Evolutionary conservation across 2,329 filamentous ascomycete species (phyloP), one percentile per base, ranked within the genome.

Genomic region (Delphinella strobiligena): DNA sequence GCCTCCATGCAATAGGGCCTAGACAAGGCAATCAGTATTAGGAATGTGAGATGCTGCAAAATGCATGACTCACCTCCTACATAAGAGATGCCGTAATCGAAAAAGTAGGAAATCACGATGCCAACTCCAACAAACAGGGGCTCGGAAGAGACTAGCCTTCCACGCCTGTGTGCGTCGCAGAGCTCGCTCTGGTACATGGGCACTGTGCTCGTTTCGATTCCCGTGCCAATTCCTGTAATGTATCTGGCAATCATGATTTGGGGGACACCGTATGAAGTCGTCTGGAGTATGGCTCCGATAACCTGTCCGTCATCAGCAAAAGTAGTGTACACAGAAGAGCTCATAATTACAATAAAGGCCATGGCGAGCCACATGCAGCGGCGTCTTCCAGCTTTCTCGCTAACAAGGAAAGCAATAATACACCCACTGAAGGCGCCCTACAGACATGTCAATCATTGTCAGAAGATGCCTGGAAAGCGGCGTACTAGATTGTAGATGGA

Each of bases 231-330:
- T 4, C 68, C 68, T 1, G 68, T 63, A 8, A 72, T 56, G 19
- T 69, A 60, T 10, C 68, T 56, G 2, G 63, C 68, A 5, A 68
- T 55, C 27, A 68, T 61, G 42, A 69, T 57, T 39, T 67, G 65
- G 1, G 63, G 47, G 4, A 62, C 58, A n/a, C 53, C 56, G 45
- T 59, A 67, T 1, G 64, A 61, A 0, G 63, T 56, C 2, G 63
- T 59, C 49, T 71, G 67, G 3, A 72, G 53, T 3, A 62, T 45
- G 2, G 66, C 65, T 4, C 68, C 68, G 22, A 55, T 44, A n/a
- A 58, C 54, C 52, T 55, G 19, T 30, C n/a, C 9, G 19, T 33
- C 16, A 27, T 44, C 18, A 44, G 19, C 31, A 19, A 12, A 15
- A 29, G 15, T 12, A 5, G 31, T 35, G 15, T 19, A n/a, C 12